Base-by-base conservation (phyloP, 2,329 filamentous ascomycete species). In the Xylariaceae sp. region DNA sequence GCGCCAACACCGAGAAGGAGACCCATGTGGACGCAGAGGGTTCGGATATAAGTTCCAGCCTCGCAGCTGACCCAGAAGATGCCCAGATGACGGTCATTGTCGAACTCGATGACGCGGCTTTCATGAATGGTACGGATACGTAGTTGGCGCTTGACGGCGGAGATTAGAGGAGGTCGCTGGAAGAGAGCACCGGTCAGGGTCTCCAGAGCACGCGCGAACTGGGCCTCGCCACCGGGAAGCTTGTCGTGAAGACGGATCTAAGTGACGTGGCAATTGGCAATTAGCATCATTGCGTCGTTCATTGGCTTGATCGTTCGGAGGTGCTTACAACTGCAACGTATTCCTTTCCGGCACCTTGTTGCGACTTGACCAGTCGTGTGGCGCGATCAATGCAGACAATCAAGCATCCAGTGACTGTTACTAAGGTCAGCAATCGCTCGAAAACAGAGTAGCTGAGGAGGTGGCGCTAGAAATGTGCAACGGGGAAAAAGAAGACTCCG, bases 11-110 rank as follows among this genome's bases (percentile, higher is more conserved):
- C 77, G 32, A 81, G 68, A 30, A 81, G 64, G 42, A 81, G 68
- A 65, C 87, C 86, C 54, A 98, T 35, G 14, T 46, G 46, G 23
- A 43, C 46, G 38, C 40, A 44, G 33, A 98, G 81, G 26, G 92
- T 98, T 73, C 92, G 86, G 64, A 98, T 97, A 67, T 98, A 98
- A 50, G 92, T 98, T 64, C 92, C 92, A 41, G 88, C 92, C 70
- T 98, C 92, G 68, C 92, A 98, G 69, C 88, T 94, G 55, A 97
- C 92, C 90, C 92, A 97, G 78, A 98, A 98, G 40, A 97, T 90
- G 66, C 86, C 92, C 26, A 98, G 78, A 65, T 97, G 89, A 57
- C 92, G 83, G 59, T 97, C 90, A 62, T 98, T 97, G 73, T 98
- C 92, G 62, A 97, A 98, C 72, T 98, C 92, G 62, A 88, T 80